Conservation (phyloP, 2,329 filamentous ascomycete genomes). For the Talaromyces sp. region DNA sequence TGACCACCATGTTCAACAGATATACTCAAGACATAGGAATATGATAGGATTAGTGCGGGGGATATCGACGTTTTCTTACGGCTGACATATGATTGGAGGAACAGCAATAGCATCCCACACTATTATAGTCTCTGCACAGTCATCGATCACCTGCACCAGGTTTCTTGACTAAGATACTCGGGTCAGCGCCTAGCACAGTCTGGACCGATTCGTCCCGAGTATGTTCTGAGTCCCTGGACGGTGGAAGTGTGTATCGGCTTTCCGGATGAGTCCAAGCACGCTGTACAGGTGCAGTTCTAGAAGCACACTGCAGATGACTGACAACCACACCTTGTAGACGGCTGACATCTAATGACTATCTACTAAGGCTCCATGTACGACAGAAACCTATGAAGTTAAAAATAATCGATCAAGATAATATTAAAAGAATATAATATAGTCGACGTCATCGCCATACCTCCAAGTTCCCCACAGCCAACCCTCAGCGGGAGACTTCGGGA, state of each 20-base stretch:
- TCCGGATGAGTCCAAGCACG: not conserved
- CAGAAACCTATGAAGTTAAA: not conserved
- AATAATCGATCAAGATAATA: not conserved
- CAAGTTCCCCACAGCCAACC: not conserved
- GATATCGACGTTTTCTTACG: not conserved
- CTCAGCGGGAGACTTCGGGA: conserved; percentile 13
- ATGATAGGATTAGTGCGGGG: not conserved
- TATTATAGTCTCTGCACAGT: not conserved
- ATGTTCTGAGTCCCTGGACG: not conserved
- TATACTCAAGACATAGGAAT: not conserved
- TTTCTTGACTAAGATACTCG: not conserved
- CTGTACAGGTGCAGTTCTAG: not conserved
- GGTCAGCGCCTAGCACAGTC: not conserved
- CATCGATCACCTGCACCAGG: not conserved
- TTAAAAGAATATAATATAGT: not conserved
- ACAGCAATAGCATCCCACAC: not conserved
- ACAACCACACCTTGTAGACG: not conserved
- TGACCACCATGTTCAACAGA: not conserved
- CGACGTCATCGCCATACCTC: conserved; percentile 1
- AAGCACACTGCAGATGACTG: conserved; percentile 2
- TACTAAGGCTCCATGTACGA: not conserved
- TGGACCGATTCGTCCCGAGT: conserved; percentile 5
- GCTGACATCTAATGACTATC: not conserved
- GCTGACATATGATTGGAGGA: conserved; percentile 8
- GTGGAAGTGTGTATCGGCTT: not conserved